A percentile compares a stretch with the other conserved stretches of the same genome.
Conservation (phyloP, 257 asterid genomes). For the Leptodermis oblonga region DNA sequence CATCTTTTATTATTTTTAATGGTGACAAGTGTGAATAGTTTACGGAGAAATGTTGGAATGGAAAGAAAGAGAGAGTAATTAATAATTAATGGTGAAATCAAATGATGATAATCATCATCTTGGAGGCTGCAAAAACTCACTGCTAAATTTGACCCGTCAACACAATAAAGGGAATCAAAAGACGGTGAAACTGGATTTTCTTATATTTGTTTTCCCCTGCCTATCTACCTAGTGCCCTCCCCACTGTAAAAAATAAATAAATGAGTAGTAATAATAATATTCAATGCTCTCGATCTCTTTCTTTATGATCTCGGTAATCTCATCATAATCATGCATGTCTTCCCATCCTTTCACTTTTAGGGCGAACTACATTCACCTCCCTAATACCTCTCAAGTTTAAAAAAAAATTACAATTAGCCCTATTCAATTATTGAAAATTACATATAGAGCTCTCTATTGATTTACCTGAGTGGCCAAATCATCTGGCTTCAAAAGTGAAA, state of each 20-base stretch:
- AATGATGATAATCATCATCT: conserved; percentile 21
- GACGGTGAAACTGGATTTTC: conserved; percentile 52
- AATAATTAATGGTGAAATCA: too few species aligned
- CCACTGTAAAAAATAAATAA: conserved; percentile 27
- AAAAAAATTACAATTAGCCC: too few species aligned
- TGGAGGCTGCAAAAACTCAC: conserved; percentile 43
- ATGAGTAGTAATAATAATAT: too few species aligned
- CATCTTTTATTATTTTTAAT: too few species aligned
- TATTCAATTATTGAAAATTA: too few species aligned
- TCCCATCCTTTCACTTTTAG: too few species aligned
- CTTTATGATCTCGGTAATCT: conserved; percentile 49
- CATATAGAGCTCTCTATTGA: too few species aligned
- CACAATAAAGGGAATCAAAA: conserved; percentile 57
- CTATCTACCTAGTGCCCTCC: not conserved
- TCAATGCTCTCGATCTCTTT: not conserved
- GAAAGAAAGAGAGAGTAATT: conserved; percentile 1
- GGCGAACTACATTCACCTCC: too few species aligned
- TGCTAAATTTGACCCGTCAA: conserved; percentile 59
- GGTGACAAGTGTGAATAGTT: conserved; percentile 26
- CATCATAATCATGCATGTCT: conserved; percentile 33
- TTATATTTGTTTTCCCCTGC: too few species aligned
- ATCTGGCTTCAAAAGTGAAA: too few species aligned
- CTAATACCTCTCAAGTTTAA: too few species aligned
- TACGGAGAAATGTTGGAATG: conserved; percentile 17
- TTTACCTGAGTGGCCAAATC: too few species aligned